Base-by-base conservation (phyloP, 306 rosid genomes). In the Potentilla sterilis region DNA sequence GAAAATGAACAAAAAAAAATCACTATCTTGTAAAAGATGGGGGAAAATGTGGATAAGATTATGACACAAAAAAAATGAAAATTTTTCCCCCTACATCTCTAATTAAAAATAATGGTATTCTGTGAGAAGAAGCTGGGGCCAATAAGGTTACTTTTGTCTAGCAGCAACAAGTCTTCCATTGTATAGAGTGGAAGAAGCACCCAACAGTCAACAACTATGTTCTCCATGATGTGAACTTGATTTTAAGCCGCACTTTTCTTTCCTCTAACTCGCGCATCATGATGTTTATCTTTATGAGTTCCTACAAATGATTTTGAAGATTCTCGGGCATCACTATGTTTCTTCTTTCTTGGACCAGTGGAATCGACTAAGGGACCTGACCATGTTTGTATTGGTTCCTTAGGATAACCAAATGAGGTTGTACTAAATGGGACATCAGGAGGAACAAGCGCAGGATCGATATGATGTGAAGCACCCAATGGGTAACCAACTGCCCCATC, bases 401-500 rank as follows among this genome's bases (percentile, higher is more conserved):
- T 93, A 68, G 90, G 78, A 84, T 85, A 84, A 62, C 83, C 76
- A 64, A 89, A 91, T 7, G 91, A 83, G 70, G 89, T 85, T 79
- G 97, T 87, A 37, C 88, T 84, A 76, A 84, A 93, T 12, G 96
- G 83, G 79, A 83, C 84, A 66, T 88, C 92, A 1, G 82, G 76
- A 46, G 97, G 98, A 81, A 93, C 89, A 21, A 74, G 57, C 40
- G 90, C 85, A 24, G 97, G 91, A 87, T 93, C 97, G 46, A 93
- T 83, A 66, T 88, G 98, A 76, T 86, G 97, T 8, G 97, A 93
- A 75, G 90, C 80, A 59, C 96, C 97, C 85, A 92, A 79, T 34
- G 92, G 91, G 77, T 83, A 86, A 63, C 98, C 96, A 51, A 93
- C 81, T 49, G 89, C 89, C 70, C 96, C 98, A 78, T 93, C 98